Evolutionary conservation across 78 protist genomes (phyloP), one percentile per base, ranked within the genome.

Genomic region (Dictyostelium firmibasis): DNA sequence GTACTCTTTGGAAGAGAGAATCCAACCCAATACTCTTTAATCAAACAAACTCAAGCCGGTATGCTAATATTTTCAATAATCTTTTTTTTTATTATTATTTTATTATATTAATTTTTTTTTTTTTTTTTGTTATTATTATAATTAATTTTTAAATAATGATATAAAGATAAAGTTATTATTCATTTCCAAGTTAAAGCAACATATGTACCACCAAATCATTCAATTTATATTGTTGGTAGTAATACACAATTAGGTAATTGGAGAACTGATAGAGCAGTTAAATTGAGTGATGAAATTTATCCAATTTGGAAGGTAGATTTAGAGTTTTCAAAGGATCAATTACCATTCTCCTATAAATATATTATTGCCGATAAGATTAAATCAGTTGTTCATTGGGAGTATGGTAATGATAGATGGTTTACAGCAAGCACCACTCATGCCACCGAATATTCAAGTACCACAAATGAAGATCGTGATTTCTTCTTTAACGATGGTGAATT

Each of bases 181-280:
- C 83, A 81, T 44, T 92, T 92, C 57, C 96, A 92, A 92, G 91
- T 92, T 35, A 85, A 76, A 78, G 23, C 91, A 78, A 92, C 91
- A 4, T 67, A 44, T 81, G 91, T 92, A 11, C 74, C 81, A 67
- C 84, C 85, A 69, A 74, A 33, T 57, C 44, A 79, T 41, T 16
- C 69, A 27, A 64, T 92, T 31, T 85, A 82, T 79, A 57, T 92
- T 43, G 85, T 85, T 27, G 96, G 96, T 62, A 92, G 91, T 81
- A 92, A 92, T 70, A 78, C 74, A 16, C 44, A 84, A 47, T 81
- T 92, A 33, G 96, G 96, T 35, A 82, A 92, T 76, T 92, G 96
- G 96, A 83, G 91, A 78, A 85, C 91, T 20, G 88, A 92, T 53
- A 83, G 86, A 50, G 91, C 96, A 38, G 82, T 86, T 70, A 57